These are phyloP conservation scores for Fusarium citri DNA, from an alignment of 2,329 filamentous ascomycete genomes.

Conservation along the genomic window DNA sequence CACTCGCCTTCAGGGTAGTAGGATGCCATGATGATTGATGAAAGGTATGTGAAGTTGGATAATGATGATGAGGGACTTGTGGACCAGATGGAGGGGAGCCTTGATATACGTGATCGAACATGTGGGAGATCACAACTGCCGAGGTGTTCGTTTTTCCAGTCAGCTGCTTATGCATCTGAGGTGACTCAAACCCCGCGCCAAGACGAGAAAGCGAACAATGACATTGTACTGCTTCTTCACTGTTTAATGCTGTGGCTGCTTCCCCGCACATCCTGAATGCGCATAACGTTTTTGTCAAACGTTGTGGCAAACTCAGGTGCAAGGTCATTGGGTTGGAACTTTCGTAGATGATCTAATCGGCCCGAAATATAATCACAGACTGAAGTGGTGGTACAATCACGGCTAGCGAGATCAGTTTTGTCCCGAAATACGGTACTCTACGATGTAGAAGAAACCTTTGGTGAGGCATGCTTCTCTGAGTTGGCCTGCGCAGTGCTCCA, in stretches of 20 bases:
- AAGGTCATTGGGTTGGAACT: neutral
- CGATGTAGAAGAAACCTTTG: constrained; percentile 7
- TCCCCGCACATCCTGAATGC: neutral
- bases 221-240: neutral
- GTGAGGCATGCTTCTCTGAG: constrained; percentile 5
- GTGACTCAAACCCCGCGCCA: neutral
- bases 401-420: neutral
- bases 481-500: neutral
- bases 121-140: neutral
- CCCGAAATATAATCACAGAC: neutral
- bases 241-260: neutral
- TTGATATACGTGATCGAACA: neutral
- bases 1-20: constrained; percentile 32
- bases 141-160: neutral
- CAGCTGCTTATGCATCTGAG: neutral
- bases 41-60: no score
- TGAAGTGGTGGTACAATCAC: neutral
- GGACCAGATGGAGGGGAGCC: accelerated
- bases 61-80: accelerated
- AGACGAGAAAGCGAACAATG: accelerated
- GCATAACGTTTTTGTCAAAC: neutral
- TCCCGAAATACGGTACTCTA: no score
- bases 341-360: neutral
- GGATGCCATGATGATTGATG: neutral
- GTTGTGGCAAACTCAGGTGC: neutral